These are phyloP conservation scores for Aspergillus uvarum DNA, from an alignment of 2,329 filamentous ascomycete genomes.

Conservation along the genomic window DNA sequence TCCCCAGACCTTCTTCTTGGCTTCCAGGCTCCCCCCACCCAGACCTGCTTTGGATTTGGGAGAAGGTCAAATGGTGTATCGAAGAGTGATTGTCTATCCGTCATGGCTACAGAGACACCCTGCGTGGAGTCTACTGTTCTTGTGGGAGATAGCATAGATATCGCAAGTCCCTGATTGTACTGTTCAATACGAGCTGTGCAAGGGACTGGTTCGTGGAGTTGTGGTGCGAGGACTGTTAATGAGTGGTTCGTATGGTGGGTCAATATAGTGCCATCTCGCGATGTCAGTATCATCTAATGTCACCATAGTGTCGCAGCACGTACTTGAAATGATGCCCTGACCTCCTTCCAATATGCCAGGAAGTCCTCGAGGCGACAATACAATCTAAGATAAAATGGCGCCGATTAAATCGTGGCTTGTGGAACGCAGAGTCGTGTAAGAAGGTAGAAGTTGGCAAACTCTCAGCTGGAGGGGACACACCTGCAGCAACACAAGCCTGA, in stretches of 20 bases:
- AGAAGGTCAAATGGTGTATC: slow-evolving; percentile 47
- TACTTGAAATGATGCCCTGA: no score
- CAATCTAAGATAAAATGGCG: no score
- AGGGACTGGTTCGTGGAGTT: no score
- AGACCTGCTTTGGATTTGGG: slow-evolving; percentile 51
- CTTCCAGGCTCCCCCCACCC: slow-evolving; percentile 48
- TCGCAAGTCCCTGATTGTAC: no score
- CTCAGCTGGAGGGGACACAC: not conserved
- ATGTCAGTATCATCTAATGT: no score
- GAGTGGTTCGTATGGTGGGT: no score
- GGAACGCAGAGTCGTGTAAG: not conserved
- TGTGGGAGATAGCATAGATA: not conserved
- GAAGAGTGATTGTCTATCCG: slow-evolving; percentile 19
- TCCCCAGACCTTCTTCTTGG: slow-evolving; percentile 54
- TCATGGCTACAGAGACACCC: not conserved
- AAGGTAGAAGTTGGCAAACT: not conserved
- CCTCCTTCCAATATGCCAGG: no score
- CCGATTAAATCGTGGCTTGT: not conserved
- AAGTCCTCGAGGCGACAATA: no score
- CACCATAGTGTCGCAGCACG: no score
- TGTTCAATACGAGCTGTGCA: no score
- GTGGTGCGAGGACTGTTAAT: no score
- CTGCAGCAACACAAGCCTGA: not conserved
- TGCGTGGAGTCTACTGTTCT: not conserved
- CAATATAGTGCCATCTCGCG: no score